Conservation (phyloP, 495 filamentous ascomycete species). For the Hypomontagnella submonticulosa region DNA sequence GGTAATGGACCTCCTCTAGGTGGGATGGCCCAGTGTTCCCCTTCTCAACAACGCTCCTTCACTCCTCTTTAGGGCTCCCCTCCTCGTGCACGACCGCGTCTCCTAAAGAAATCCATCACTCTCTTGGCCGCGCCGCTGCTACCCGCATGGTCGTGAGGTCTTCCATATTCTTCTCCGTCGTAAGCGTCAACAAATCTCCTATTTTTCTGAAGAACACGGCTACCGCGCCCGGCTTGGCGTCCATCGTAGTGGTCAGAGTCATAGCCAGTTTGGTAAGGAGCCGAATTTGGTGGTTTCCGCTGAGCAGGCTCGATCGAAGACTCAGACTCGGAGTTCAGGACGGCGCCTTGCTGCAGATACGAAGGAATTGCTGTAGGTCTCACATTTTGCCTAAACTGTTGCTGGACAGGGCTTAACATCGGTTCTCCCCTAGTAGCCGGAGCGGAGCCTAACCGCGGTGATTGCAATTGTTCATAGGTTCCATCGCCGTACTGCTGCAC, state of each 20-base stretch:
- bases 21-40: constrained; percentile 2
- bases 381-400: constrained; percentile 36
- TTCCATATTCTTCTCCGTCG: constrained; percentile 73
- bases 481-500: constrained; percentile 52
- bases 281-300: constrained; percentile 47
- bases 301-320: constrained; percentile 56
- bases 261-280: constrained; percentile 50
- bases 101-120: constrained; percentile 98
- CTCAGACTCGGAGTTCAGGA: constrained; percentile 60
- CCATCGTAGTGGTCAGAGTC: constrained; percentile 51
- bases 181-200: constrained; percentile 94
- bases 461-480: constrained; percentile 55
- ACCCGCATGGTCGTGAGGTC: constrained; percentile 74
- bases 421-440: constrained; percentile 33
- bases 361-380: constrained; percentile 50
- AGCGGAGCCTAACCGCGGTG: constrained; percentile 40
- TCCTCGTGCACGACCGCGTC: constrained; percentile 79
- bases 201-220: constrained; percentile 79
- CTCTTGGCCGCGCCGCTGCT: constrained; percentile 85
- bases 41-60: background rate
- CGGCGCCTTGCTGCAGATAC: constrained; percentile 56
- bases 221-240: constrained; percentile 47
- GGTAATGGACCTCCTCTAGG: constrained; percentile 5
- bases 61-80: constrained; percentile 56
- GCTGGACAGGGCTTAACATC: constrained; percentile 46